Evolutionary conservation across 495 filamentous ascomycete species (phyloP), one percentile per base, ranked within the genome.

Genomic region (Hypoxylon fuscum): DNA sequence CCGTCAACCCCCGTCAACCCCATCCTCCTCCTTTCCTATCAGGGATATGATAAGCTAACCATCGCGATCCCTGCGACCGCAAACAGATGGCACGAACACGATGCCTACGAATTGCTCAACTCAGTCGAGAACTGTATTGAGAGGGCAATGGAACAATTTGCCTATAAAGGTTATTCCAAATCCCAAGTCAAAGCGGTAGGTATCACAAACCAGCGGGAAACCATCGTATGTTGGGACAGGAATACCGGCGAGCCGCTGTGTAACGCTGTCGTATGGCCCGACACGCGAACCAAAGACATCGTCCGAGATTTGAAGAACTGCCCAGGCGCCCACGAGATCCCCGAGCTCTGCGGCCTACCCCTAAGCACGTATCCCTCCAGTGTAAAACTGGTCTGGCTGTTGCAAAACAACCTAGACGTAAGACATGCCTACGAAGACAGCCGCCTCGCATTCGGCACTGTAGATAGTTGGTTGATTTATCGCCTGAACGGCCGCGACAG

Each of bases 131-230:
- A 83, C 43, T 98, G 94, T 78, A 93, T 97, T 52, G 90, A 95
- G 57, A 83, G 85, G 64, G 92, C 92, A 1, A 88, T 89, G 68
- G 83, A 85, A 65, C 75, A 85, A 21, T 96, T 96, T 76, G 72
- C 85, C 14, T 81, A 84, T 35, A 76, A 86, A 37, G 94, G 94
- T 38, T 83, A 93, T 76, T 82, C 83, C 17, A 81, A 85, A 46
- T 81, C 80, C 46, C 82, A 92, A 59, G 90, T 98, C 67, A 90
- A 91, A 68, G 86, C 91, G 25, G 85, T 98, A 68, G 94, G 94
- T 52, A 90, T 98, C 73, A 96, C 93, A 55, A 96, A 91, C 76
- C 94, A 98, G 79, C 87, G 94, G 69, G 94, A 98, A 78, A 98
- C 94, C 20, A 92, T 88, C 0, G 78, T 98, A 7, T 89, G 93